Base-by-base conservation (phyloP, 495 filamentous ascomycete genomes). In the Lepidopterella palustris region DNA sequence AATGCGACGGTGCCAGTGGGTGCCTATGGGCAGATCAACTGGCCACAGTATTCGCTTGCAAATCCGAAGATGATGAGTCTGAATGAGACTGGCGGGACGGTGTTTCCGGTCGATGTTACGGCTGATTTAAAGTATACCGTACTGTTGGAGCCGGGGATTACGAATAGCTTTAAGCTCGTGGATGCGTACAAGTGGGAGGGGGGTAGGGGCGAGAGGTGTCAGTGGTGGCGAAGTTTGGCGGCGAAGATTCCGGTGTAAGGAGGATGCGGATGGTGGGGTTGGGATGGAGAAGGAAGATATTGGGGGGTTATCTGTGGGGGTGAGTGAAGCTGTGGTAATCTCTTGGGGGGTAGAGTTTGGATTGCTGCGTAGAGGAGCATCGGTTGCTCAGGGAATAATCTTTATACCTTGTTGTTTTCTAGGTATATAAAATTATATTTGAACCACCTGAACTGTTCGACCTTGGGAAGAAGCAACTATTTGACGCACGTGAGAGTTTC, bases 181-280 rank as follows among this genome's bases (percentile, higher is more conserved):
- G 51, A 68, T 56, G 65, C 40, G 40, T 18, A 18, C 20, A 60
- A 27, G 3, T 68, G 61, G 65, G 65, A 68, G 29, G 65, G 61
- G 28, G 65, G 65, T 40, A 31, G 65, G 4, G 65, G 65, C 25
- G 58, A 35, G 4, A 40, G 65, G 31, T 68, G 65, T 64, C 24
- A 61, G 20, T 68, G 61, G 61, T 68, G 65, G 65, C 42, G 40
- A 51, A 47, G 35, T 2, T 13, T 53, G 35, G 61, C 58, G 10
- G 53, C 58, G 29, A 68, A 60, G 47, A 54, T 64, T 25, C 64
- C 64, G 47, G 47, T 50, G 47, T 50, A 25, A 50, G 25, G 47
- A 50, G 47, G 13, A 2, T 11, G 35, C 13, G 31, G 13, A 18
- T 13, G 10, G 3, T 13, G 35, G 35, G 10, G 10, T 15, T 42